These are phyloP conservation scores for Fusarium siculi DNA, from an alignment of 2,329 filamentous ascomycete genomes.

Conservation along the genomic window DNA sequence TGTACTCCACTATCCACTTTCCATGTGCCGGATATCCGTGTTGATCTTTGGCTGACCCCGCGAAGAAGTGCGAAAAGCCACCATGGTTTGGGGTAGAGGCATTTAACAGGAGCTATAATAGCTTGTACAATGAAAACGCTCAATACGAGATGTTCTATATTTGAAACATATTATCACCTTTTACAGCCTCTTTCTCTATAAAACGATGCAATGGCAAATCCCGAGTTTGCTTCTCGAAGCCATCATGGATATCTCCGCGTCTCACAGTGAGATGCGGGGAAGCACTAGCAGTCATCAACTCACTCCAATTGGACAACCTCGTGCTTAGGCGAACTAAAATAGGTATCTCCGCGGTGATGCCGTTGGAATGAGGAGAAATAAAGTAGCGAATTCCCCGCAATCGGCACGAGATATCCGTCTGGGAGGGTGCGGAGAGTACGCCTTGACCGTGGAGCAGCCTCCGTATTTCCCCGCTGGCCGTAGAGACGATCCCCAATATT, in stretches of 20 bases:
- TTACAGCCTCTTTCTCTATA: background rate
- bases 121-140: rapidly evolving
- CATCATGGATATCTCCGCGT: background rate
- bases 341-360: background rate
- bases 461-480: background rate
- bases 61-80: background rate
- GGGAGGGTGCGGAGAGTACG: background rate
- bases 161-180: rapidly evolving
- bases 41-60: background rate
- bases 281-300: background rate
- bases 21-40: background rate
- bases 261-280: background rate
- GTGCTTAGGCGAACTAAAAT: background rate
- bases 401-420: conserved; percentile 18
- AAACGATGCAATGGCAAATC: background rate
- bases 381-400: background rate
- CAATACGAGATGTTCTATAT: background rate
- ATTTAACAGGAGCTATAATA: background rate
- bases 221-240: background rate
- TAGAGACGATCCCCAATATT: background rate
- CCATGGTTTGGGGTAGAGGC: background rate
- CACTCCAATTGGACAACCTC: background rate
- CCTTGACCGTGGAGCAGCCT: background rate
- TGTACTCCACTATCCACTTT: background rate
- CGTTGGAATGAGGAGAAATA: background rate